Evolutionary conservation across 1,139 yeast genomes (phyloP).

Genomic region (Geotrichum bryndzae): DNA sequence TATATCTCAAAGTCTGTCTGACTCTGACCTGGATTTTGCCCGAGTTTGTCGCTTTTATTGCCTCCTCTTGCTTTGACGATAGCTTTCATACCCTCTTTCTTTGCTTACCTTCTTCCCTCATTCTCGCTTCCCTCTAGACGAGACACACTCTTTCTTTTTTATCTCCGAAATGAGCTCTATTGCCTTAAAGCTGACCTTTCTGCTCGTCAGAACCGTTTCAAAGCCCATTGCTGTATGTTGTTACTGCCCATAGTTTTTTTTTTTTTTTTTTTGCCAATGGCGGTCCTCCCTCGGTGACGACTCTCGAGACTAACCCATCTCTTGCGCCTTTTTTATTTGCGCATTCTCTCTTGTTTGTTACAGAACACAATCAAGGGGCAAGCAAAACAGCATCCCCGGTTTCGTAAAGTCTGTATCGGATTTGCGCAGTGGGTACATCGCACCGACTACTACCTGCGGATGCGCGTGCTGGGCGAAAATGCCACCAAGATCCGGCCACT

Average conservation of each 20-base stretch:
- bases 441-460: constrained; percentile 57
- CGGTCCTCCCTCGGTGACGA: background rate
- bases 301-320: background rate
- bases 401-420: constrained; percentile 55
- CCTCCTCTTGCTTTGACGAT: background rate
- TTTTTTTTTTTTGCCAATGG: too few relatives aligned
- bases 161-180: constrained; percentile 38
- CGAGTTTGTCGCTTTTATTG: background rate
- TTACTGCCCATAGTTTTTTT: background rate
- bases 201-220: constrained; percentile 70
- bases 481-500: constrained; percentile 61
- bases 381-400: constrained; percentile 67
- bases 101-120: background rate
- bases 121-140: background rate
- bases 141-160: background rate
- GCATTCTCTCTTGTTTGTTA: background rate
- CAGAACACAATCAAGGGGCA: constrained; percentile 59
- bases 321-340: background rate
- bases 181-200: constrained; percentile 69
- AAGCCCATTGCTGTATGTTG: constrained; percentile 62
- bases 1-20: too few relatives aligned
- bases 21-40: background rate
- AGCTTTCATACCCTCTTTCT: too few relatives aligned
- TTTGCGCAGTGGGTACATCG: constrained; percentile 72
- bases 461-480: constrained; percentile 57